Base-by-base conservation (phyloP, 2,329 filamentous ascomycete genomes). In the Beauveria rudraprayagi region DNA sequence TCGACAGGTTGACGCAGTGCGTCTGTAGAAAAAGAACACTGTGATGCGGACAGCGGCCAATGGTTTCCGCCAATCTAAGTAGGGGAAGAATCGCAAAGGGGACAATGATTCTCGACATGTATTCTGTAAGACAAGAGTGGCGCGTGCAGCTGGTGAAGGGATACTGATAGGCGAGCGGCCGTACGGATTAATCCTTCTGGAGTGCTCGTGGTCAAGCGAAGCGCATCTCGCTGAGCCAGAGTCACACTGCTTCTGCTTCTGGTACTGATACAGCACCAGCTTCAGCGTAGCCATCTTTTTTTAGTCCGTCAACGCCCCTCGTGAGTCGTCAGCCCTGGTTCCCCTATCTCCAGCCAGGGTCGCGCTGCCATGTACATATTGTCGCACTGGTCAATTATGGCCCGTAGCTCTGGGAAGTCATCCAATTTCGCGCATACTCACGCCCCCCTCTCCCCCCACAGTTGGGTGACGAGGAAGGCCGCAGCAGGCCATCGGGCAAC, bases 391-490 rank as follows among this genome's bases (percentile, higher is more conserved):
- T 41, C 56, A 59, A 24, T 22, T 34, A 43, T 22, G 37, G 56
- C 22, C 56, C 56, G 52, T 44, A 46, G 56, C 56, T 59, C n/a
- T n/a, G 37, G 2, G 44, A 59, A 26, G 56, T 48, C 56, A 30
- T 59, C 47, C 46, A 59, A 59, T 59, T 51, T 59, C 24, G 28
- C 3, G 19, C 34, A 30, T 44, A 11, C 26, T 22, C 30, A 4
- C 30, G 10, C 6, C 4, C 11, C 34, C 22, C 22, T 22, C 22
- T 22, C 56, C 37, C 46, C 56, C 47, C 56, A 52, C 46, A 50
- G 5, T 48, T 50, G 52, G 24, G 40, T 55, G 24, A 50, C 14
- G 44, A 50, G 55, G n/a, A 51, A 30, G 37, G n/a, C 37, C 8
- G n/a, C 47, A 59, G 24, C 46, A 50, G 46, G 22, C 24, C 46